A percentile compares a stretch with the other conserved stretches of the same genome.
Evolutionary conservation across 2,329 filamentous ascomycete genomes (phyloP).

Genomic region (Neonectria ditissima): DNA sequence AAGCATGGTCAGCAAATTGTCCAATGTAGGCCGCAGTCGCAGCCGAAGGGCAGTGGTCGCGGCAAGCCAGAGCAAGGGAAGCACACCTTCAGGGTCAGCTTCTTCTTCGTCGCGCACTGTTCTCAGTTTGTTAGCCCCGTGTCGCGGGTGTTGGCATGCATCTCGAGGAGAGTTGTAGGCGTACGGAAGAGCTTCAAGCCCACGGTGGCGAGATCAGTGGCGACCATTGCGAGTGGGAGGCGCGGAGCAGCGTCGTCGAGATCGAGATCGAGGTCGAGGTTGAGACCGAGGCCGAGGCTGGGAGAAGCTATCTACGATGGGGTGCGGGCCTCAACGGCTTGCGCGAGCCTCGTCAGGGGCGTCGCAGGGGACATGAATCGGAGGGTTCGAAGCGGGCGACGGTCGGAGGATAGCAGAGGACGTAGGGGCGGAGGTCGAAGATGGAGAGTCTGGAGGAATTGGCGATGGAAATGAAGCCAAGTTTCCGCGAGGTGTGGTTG

Average conservation of each 20-base stretch:
- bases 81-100: conserved; percentile 51
- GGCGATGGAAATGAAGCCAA: conserved; percentile 3
- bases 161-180: conserved; percentile 28
- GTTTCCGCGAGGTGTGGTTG: conserved; percentile 12
- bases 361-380: conserved; percentile 41
- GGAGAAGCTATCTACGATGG: conserved; percentile 26
- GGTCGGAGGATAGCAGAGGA: background rate
- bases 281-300: background rate
- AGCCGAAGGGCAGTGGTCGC: background rate
- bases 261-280: conserved; percentile 1
- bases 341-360: conserved; percentile 43
- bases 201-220: conserved; percentile 44
- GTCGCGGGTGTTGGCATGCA: conserved; percentile 17
- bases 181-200: conserved; percentile 50
- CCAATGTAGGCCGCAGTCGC: background rate
- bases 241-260: conserved; percentile 5
- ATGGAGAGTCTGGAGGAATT: background rate
- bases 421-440: background rate
- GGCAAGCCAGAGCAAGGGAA: conserved; percentile 1
- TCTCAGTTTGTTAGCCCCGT: conserved; percentile 37
- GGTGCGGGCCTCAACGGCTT: conserved; percentile 34
- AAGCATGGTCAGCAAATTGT: conserved; percentile 34
- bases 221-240: conserved; percentile 35
- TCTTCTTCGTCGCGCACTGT: conserved; percentile 48
- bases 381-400: background rate